A percentile compares a stretch with the other conserved stretches of the same genome.
Conservation (phyloP, 768 basidiomycete genomes). For the Pleurotus pulmonarius region DNA sequence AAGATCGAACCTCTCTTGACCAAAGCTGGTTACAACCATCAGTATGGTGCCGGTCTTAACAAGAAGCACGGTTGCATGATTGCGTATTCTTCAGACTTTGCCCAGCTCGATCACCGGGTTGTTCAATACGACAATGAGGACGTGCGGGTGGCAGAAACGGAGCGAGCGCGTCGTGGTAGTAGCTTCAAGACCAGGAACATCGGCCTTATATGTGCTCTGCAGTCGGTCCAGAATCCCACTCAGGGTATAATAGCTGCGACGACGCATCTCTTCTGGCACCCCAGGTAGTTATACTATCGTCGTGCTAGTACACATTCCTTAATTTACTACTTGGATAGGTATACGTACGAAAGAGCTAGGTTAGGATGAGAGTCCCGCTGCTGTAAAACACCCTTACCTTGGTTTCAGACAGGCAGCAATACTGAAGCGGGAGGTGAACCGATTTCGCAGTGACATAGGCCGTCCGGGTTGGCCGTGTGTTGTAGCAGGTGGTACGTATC, state of each 20-base stretch:
- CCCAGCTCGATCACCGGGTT: conserved; percentile 37
- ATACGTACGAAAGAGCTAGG: conserved; percentile 84
- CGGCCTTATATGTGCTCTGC: conserved; percentile 68
- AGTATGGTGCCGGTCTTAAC: conserved; percentile 62
- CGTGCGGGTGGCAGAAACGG: conserved; percentile 35
- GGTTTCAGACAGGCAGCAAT: conserved; percentile 69
- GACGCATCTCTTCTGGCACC: conserved; percentile 96
- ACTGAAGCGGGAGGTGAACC: conserved; percentile 57
- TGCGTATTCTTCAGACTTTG: conserved; percentile 60
- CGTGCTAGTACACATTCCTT: background rate
- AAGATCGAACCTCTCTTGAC: conserved; percentile 68
- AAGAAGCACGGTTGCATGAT: conserved; percentile 90
- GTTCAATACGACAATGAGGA: conserved; percentile 70
- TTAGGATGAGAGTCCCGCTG: conserved; percentile 17
- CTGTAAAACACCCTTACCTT: background rate
- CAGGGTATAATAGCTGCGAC: conserved; percentile 77
- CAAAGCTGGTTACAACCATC: conserved; percentile 57
- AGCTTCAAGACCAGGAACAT: conserved; percentile 81
- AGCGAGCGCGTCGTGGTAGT: conserved; percentile 40
- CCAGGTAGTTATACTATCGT: conserved; percentile 46
- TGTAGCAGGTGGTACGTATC: conserved; percentile 73
- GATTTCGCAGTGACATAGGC: conserved; percentile 46
- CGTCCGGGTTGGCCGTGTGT: conserved; percentile 70
- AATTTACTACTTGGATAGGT: conserved; percentile 34
- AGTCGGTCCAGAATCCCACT: conserved; percentile 29